phyloP scores from a whole-genome alignment of 2,329 filamentous ascomycete species.

The Aspergillus sergii region DNA sequence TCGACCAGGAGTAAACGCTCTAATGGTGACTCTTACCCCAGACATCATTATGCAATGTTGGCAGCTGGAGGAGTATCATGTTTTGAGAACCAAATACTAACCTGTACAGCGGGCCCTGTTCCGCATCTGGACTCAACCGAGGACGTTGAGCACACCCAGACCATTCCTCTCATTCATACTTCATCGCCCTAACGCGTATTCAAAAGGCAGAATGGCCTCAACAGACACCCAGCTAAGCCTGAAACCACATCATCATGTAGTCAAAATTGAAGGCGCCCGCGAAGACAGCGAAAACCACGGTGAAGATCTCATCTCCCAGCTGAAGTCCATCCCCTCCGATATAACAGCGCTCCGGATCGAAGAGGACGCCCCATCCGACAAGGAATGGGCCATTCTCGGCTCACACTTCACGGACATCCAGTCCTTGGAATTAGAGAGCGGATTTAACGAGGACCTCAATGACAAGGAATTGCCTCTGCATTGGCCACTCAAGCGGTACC shows the following conservation, averaged over 20 bases:
- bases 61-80: too few species aligned
- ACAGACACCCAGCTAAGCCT: not conserved
- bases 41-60: not conserved
- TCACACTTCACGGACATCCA: conserved; percentile 24
- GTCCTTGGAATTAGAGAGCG: conserved; percentile 22
- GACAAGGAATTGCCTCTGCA: conserved; percentile 27
- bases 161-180: not conserved
- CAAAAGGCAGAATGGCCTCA: not conserved
- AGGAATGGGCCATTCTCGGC: conserved; percentile 28
- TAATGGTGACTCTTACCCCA: not conserved
- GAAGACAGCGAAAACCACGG: conserved; percentile 9
- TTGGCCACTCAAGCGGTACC: conserved; percentile 26
- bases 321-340: conserved; percentile 21
- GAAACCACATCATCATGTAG: not conserved
- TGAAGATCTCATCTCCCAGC: conserved; percentile 17
- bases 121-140: not conserved
- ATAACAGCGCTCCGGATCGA: conserved; percentile 18
- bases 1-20: too few species aligned
- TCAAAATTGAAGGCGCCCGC: conserved; percentile 18
- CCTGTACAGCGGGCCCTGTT: not conserved
- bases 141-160: not conserved
- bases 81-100: not conserved
- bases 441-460: conserved; percentile 27
- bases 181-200: not conserved
- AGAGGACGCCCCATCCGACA: conserved; percentile 24